Conservation (phyloP, 1,139 yeast species). For the Zygosaccharomyces sapae region DNA sequence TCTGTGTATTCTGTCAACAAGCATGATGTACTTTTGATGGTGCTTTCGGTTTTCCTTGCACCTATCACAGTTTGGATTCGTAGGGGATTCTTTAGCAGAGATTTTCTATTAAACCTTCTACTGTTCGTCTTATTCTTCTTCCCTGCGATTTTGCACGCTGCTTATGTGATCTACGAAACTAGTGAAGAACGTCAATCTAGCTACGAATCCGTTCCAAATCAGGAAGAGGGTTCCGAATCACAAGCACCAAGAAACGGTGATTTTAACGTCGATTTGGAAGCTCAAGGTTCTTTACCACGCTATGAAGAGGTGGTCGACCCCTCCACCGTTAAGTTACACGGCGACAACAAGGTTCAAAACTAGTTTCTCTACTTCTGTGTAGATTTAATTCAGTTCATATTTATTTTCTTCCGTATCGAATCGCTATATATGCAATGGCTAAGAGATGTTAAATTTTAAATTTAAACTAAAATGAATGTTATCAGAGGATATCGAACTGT, state of each 20-base stretch:
- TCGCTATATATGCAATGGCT: neutral
- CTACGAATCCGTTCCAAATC: slow-evolving; percentile 9
- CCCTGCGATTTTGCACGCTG: slow-evolving; percentile 32
- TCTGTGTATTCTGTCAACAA: slow-evolving; percentile 23
- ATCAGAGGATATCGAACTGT: neutral
- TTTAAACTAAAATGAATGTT: slow-evolving; percentile 1
- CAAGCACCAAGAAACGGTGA: slow-evolving; percentile 11
- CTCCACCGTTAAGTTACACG: slow-evolving; percentile 6
- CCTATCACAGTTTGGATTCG: slow-evolving; percentile 29
- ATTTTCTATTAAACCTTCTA: slow-evolving; percentile 25
- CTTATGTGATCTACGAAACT: slow-evolving; percentile 28
- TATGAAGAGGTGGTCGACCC: slow-evolving; percentile 16
- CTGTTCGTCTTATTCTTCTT: slow-evolving; percentile 26
- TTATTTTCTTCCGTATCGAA: neutral
- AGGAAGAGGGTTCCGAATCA: slow-evolving; percentile 6
- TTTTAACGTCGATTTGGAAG: slow-evolving; percentile 17
- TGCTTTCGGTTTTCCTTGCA: slow-evolving; percentile 27
- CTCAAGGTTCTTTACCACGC: slow-evolving; percentile 14
- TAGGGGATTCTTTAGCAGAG: slow-evolving; percentile 28
- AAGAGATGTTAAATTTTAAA: no score
- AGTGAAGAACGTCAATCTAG: slow-evolving; percentile 22
- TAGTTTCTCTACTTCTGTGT: neutral
- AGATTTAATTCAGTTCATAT: no score
- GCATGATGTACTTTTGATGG: slow-evolving; percentile 24
- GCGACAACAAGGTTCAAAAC: slow-evolving; percentile 16